Conservation (phyloP, 371 early-diverging fungal species). For the Phascolomyces articulosus region DNA sequence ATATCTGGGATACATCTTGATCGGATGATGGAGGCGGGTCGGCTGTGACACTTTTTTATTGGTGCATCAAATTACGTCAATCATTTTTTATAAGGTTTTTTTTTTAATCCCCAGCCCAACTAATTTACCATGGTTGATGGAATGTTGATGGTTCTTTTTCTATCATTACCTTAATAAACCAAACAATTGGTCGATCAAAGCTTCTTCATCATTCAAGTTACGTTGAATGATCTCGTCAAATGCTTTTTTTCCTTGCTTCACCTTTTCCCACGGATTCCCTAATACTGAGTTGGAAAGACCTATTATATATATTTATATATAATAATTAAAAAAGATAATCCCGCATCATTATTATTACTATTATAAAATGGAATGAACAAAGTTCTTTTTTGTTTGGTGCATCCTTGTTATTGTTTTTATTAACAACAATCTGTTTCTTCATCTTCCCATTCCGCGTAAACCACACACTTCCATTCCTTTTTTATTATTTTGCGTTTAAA, state of each 20-base stretch:
- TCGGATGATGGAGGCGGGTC: constrained; percentile 4
- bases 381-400: too few species aligned
- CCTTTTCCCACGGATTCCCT: constrained; percentile 56
- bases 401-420: too few species aligned
- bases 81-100: background rate
- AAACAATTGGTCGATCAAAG: constrained; percentile 49
- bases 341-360: too few species aligned
- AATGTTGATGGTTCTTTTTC: too few species aligned
- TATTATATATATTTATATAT: constrained; percentile 7
- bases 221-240: constrained; percentile 35
- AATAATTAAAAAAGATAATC: background rate
- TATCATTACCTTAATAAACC: constrained; percentile 39
- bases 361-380: too few species aligned
- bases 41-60: background rate
- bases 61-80: constrained; percentile 7
- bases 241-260: constrained; percentile 37
- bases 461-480: too few species aligned
- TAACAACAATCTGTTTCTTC: too few species aligned
- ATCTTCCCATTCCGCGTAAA: too few species aligned
- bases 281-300: constrained; percentile 58
- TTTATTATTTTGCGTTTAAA: too few species aligned
- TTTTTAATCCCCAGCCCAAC: background rate
- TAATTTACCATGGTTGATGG: too few species aligned
- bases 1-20: constrained; percentile 12
- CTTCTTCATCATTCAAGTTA: constrained; percentile 19